A percentile compares a stretch with the other conserved stretches of the same genome.
Evolutionary conservation across 306 rosid genomes (phyloP).

Genomic region (Mimosa pudica): DNA sequence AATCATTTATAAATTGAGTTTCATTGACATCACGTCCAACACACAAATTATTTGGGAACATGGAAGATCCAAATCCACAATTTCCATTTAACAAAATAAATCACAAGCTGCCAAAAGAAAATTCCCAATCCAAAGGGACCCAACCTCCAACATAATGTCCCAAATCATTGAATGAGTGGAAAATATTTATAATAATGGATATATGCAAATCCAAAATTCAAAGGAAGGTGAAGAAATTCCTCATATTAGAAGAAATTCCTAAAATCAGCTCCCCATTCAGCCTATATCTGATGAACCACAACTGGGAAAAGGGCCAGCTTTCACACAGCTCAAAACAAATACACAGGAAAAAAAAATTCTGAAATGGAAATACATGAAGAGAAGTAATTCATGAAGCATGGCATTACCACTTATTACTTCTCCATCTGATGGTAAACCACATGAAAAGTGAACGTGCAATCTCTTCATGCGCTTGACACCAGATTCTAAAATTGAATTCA

Average conservation of each 20-base stretch:
- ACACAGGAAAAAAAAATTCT: neutral
- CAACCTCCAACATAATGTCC: constrained; percentile 9
- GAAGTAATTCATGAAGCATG: neutral
- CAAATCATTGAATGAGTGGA: neutral
- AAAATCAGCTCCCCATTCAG: constrained; percentile 1
- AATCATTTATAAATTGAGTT: neutral
- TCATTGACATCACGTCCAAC: neutral
- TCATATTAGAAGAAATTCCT: neutral
- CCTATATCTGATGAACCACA: constrained; percentile 14
- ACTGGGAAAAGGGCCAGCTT: neutral
- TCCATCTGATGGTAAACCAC: constrained; percentile 88
- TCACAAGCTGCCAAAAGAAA: constrained; percentile 15
- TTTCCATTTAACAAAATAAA: neutral
- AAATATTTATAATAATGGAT: neutral
- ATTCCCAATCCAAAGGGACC: constrained; percentile 1
- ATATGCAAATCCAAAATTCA: neutral
- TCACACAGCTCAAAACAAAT: constrained; percentile 7
- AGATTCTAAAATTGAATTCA: constrained; percentile 74
- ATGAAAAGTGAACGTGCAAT: constrained; percentile 89
- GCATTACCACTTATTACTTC: constrained; percentile 87
- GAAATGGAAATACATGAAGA: neutral
- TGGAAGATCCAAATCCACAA: neutral
- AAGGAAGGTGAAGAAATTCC: constrained; percentile 3
- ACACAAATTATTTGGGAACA: neutral
- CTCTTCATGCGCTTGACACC: constrained; percentile 90